Evolutionary conservation across 2,329 filamentous ascomycete genomes (phyloP), one percentile per base, ranked within the genome.

Genomic region (Neoscytalidium dimidiatum): DNA sequence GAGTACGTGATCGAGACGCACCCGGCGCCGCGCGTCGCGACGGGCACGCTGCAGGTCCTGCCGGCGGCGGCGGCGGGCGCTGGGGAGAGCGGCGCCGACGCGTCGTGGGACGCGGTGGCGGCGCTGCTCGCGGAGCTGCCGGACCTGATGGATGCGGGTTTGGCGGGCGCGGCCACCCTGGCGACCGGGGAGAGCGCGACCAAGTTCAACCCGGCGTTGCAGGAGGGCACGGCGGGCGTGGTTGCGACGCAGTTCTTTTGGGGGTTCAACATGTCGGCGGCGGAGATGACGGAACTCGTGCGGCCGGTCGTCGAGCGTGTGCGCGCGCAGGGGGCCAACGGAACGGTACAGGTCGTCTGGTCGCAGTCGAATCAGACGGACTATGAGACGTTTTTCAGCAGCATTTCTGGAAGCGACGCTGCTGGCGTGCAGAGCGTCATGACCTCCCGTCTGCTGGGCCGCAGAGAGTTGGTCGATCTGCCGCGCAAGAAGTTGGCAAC

Each of bases 381-480:
- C 66, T 72, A 73, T 49, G 48, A 69, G 3, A 70, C 72, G 1
- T 77, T 74, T 56, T 73, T 74, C 60, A 69, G 66, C 7, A 38
- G 61, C 19, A 73, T 72, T 7, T 75, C 73, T 9, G 72, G 56
- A 11, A 60, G 56, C 38, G 66, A 71, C 4, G 69, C 68, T 1
- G 70, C 77, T 26, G 78, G 78, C 8, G 68, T 67, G 6, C 68
- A 70, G 4, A 72, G 70, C 13, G 66, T 75, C 2, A 73, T 74
- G 5, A 73, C 74, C 0, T 77, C 73, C 38, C 75, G 77, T 11
- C 68, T 81, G 3, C 64, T 81, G 0, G 77, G 78, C 4, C 68
- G 69, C 1, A 66, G 71, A 11, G 74, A 75, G 52, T 75, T 78
- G 56, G 65, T 71, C 0, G 67, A 72, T 3, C 68, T 69, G 56